Evolutionary conservation across 805 yeast genomes (phyloP).

Genomic region (Cyberlindnera amylophila): DNA sequence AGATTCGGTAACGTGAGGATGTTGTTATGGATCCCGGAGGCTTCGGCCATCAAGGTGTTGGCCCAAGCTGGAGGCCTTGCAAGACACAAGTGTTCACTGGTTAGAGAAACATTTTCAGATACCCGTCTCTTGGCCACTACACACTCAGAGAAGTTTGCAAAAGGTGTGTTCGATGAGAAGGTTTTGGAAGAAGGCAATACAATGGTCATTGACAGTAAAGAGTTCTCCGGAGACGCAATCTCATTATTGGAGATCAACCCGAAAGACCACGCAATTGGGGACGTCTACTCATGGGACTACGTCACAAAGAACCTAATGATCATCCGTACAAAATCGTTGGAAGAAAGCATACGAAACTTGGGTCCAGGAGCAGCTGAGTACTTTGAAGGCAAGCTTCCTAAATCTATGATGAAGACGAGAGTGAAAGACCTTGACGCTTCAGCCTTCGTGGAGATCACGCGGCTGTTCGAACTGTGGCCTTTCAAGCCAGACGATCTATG

Average conservation of each 20-base stretch:
- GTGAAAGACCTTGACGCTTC: constrained; percentile 48
- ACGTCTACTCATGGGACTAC: constrained; percentile 60
- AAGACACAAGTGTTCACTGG: constrained; percentile 61
- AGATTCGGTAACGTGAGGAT: constrained; percentile 70
- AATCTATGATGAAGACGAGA: constrained; percentile 38
- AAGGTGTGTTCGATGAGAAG: constrained; percentile 18
- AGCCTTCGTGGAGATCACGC: constrained; percentile 51
- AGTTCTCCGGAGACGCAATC: constrained; percentile 27
- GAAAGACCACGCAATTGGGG: constrained; percentile 36
- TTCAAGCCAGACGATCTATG: constrained; percentile 62
- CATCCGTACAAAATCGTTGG: constrained; percentile 40
- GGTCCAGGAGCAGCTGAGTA: constrained; percentile 82
- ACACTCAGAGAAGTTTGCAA: constrained; percentile 20
- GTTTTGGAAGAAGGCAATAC: constrained; percentile 14
- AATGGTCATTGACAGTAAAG: constrained; percentile 28
- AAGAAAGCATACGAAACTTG: constrained; percentile 46
- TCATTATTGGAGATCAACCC: constrained; percentile 56
- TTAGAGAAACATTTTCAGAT: constrained; percentile 62
- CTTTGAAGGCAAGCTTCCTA: constrained; percentile 33
- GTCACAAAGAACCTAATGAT: constrained; percentile 60
- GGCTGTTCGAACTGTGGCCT: constrained; percentile 71
- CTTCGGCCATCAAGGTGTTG: constrained; percentile 58
- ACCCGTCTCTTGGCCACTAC: constrained; percentile 51
- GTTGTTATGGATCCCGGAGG: constrained; percentile 62
- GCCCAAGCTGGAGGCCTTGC: constrained; percentile 48